Base-by-base conservation (phyloP, 1,139 yeast genomes). In the Candida mesenterica region DNA sequence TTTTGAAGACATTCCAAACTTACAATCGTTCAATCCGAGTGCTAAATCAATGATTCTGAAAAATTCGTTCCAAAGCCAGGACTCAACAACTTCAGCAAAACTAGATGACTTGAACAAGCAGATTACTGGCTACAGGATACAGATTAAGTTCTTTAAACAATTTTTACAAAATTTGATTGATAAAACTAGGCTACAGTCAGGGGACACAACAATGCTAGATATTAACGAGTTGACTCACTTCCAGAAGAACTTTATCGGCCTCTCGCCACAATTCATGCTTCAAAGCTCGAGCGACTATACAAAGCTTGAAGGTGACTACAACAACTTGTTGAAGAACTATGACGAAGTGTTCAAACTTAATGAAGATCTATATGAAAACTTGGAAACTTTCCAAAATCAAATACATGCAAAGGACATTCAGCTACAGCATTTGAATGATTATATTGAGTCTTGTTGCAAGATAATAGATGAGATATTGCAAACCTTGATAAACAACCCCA, bases 121-220 rank as follows among this genome's bases (percentile, higher is more conserved):
- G 42, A 54, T 71, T 27, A 61, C 72, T 1, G 62, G 70, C 14
- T 70, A 68, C 45, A 60, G 64, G 34, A 65, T 72, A 20, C 75
- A 72, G 45, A 59, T 72, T 25, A 58, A 62, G 45, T 57, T 70
- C 36, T 63, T 68, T 55, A 65, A 63, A 43, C 67, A 65, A 37
- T 69, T 69, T 36, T 47, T 71, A 3, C 74, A 65, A 36, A 59
- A 57, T 32, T 42, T 67, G 34, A 65, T 56, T 19, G 75, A 50
- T 45, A 61, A 44, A 44, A 54, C 47, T 23, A 44, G 41, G 17
- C 34, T 38, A 28, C 31, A 32, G 16, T 30, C 31, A 15, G 44
- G 41, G 17, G 43, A 48, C 6, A 30, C 22, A 5, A 16, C 15
- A 3, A 10, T 17, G 24, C 50, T 34, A 36, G 65, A 48, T 50